phyloP scores from a whole-genome alignment of 106 monocot genomes.

The Phalaenopsis equestris region DNA sequence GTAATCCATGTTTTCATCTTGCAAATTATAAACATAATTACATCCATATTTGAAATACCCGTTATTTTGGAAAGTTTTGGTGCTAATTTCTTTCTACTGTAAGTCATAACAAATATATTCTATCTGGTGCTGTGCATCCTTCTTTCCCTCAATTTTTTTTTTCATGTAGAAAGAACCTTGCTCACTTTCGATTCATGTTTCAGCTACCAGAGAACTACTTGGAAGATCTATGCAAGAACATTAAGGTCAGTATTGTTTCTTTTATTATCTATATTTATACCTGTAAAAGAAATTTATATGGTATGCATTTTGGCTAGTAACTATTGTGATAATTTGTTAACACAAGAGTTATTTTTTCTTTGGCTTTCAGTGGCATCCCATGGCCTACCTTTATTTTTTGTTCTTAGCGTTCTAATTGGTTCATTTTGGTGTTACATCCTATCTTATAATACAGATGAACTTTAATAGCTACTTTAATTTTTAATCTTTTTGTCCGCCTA shows the following conservation, averaged over 20 bases:
- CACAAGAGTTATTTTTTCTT: not conserved
- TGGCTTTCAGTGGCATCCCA: not conserved
- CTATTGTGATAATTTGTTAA: not conserved
- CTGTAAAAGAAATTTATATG: not conserved
- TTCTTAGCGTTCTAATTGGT: not conserved
- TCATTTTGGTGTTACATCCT: not conserved
- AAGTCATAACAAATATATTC: not conserved
- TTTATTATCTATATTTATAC: not conserved
- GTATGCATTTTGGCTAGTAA: not conserved
- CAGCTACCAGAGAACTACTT: constrained; percentile 72
- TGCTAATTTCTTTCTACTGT: not conserved
- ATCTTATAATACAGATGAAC: not conserved
- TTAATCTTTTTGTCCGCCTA: not conserved
- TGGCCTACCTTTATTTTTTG: not conserved
- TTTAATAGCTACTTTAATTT: not conserved
- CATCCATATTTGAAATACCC: not conserved
- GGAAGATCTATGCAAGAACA: constrained; percentile 71
- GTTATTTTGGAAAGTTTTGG: not conserved
- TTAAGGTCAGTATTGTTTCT: constrained; percentile 48
- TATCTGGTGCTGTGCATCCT: not conserved
- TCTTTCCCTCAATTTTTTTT: not conserved
- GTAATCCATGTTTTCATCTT: not conserved
- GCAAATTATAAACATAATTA: not conserved
- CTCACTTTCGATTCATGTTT: constrained; percentile 13
- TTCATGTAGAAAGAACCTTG: not conserved